phyloP scores from a whole-genome alignment of 768 basidiomycete species.

The Filobasidium floriforme region DNA sequence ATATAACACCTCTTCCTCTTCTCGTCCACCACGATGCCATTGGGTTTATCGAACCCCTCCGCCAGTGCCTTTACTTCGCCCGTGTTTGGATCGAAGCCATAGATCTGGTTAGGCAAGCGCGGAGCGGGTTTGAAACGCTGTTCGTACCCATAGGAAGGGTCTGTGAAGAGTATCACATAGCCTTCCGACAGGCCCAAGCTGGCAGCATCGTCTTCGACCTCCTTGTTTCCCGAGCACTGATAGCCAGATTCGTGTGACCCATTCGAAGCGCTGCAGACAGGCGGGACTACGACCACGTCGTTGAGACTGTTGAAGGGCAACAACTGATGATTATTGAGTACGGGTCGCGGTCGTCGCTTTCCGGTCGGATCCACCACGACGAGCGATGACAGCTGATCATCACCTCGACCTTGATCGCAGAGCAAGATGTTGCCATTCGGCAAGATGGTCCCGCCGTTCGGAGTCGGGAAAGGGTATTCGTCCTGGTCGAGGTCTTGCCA shows the following conservation, averaged over 20 bases:
- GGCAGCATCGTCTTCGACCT: too few relatives aligned
- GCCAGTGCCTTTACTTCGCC: slow-evolving; percentile 23
- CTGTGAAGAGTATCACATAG: slow-evolving; percentile 26
- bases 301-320: slow-evolving; percentile 30
- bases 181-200: slow-evolving; percentile 1
- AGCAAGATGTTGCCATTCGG: slow-evolving; percentile 18
- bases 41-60: slow-evolving; percentile 29
- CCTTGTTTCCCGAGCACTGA: too few relatives aligned
- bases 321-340: slow-evolving; percentile 28
- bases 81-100: slow-evolving; percentile 22
- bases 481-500: background rate
- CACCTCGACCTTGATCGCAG: slow-evolving; percentile 26
- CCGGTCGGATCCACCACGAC: slow-evolving; percentile 22
- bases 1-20: slow-evolving; percentile 26
- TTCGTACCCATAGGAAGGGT: slow-evolving; percentile 27
- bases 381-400: slow-evolving; percentile 17
- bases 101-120: slow-evolving; percentile 25
- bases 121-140: slow-evolving; percentile 21
- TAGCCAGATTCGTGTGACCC: too few relatives aligned
- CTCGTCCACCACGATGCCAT: slow-evolving; percentile 27
- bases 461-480: background rate
- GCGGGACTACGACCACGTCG: slow-evolving; percentile 23
- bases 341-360: background rate
- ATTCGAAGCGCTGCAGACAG: too few relatives aligned
- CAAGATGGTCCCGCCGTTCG: slow-evolving; percentile 5